phyloP scores from a whole-genome alignment of 2,329 filamentous ascomycete genomes.

The Hymenoscyphus repandus region DNA sequence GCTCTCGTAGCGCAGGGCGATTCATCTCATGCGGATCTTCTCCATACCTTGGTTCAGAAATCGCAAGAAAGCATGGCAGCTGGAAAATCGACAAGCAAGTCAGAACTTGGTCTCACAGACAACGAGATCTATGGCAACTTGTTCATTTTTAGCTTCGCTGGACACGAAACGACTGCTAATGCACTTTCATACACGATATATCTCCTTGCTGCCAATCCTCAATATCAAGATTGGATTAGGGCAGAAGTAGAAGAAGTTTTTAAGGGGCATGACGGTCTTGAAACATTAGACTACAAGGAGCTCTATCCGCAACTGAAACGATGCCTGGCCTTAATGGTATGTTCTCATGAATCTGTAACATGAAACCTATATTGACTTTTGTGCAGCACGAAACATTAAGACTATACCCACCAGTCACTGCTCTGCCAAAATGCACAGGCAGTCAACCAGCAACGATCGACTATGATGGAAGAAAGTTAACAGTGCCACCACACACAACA shows the following conservation, averaged over 20 bases:
- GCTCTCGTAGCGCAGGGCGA: neutral
- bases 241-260: constrained; percentile 43
- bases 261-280: neutral
- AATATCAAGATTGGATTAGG: constrained; percentile 59
- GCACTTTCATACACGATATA: constrained; percentile 63
- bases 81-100: neutral
- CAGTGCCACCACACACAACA: neutral
- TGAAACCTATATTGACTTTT: neutral
- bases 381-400: constrained; percentile 42
- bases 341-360: neutral
- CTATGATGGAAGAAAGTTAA: neutral
- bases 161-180: constrained; percentile 74
- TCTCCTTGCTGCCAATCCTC: constrained; percentile 59
- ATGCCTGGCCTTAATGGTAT: constrained; percentile 4
- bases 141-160: constrained; percentile 61
- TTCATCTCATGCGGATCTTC: neutral
- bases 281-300: neutral
- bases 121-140: constrained; percentile 57
- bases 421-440: constrained; percentile 41
- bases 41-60: neutral
- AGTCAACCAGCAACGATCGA: constrained; percentile 9
- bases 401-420: constrained; percentile 46
- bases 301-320: constrained; percentile 1
- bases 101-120: neutral
- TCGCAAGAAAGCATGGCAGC: neutral